Conservation (phyloP, 768 basidiomycete species). For the Brasilioporus rufonigricans region DNA sequence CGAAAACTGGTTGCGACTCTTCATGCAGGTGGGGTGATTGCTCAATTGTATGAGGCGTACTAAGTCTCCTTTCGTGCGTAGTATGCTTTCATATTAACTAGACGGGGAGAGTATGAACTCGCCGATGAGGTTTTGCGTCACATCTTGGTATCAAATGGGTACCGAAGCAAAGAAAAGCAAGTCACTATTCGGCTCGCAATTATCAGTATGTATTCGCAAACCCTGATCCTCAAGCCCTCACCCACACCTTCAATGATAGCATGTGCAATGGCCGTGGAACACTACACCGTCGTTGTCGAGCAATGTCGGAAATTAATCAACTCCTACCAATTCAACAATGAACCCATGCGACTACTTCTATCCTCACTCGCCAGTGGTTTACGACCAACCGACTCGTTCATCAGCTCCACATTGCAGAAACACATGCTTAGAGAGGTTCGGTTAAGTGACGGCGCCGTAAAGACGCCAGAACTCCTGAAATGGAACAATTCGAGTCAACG, state of each 20-base stretch:
- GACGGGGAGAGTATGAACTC: constrained; percentile 56
- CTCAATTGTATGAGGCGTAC: background rate
- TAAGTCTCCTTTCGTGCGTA: constrained; percentile 28
- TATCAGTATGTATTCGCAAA: constrained; percentile 49
- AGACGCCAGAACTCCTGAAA: constrained; percentile 55
- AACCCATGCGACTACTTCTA: constrained; percentile 74
- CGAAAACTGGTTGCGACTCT: constrained; percentile 80
- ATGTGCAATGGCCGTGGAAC: constrained; percentile 61
- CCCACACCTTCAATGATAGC: constrained; percentile 43
- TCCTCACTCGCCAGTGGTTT: constrained; percentile 72
- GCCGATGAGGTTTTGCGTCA: constrained; percentile 79
- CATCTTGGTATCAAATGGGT: constrained; percentile 71
- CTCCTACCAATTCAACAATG: constrained; percentile 81
- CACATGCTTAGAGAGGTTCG: constrained; percentile 80
- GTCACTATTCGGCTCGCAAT: constrained; percentile 74
- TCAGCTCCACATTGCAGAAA: constrained; percentile 77
- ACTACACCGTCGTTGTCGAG: constrained; percentile 61
- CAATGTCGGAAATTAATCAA: constrained; percentile 76
- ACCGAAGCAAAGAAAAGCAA: constrained; percentile 57
- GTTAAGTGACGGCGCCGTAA: constrained; percentile 61
- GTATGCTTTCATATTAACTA: constrained; percentile 75
- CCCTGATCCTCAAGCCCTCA: background rate
- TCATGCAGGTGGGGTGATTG: constrained; percentile 65
- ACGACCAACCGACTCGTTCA: constrained; percentile 70
- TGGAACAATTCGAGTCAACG: constrained; percentile 64